Evolutionary conservation across 495 filamentous ascomycete species (phyloP).

Genomic region (Aspergillus wentii): DNA sequence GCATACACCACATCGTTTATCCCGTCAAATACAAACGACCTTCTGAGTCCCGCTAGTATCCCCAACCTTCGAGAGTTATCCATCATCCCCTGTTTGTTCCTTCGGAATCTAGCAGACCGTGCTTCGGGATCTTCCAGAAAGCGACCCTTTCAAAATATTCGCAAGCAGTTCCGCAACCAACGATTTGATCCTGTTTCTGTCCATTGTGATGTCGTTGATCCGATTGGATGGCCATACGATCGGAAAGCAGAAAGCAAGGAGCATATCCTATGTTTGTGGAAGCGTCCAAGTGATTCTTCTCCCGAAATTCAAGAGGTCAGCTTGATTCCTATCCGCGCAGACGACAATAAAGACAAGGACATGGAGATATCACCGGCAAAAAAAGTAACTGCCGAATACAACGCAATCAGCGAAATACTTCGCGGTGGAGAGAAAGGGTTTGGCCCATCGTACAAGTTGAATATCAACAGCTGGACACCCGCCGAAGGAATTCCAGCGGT

Average conservation of each 20-base stretch:
- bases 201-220: slow-evolving; percentile 15
- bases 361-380: slow-evolving; percentile 1
- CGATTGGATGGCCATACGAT: slow-evolving; percentile 8
- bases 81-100: slow-evolving; percentile 7
- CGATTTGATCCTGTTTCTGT: slow-evolving; percentile 11
- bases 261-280: slow-evolving; percentile 16
- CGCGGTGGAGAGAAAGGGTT: slow-evolving; percentile 2
- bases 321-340: slow-evolving; percentile 2
- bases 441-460: background rate
- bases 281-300: background rate
- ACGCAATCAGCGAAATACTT: slow-evolving; percentile 11
- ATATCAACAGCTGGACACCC: slow-evolving; percentile 9
- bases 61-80: slow-evolving; percentile 3
- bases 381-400: slow-evolving; percentile 11
- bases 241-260: background rate
- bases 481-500: slow-evolving; percentile 9
- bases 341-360: background rate
- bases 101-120: slow-evolving; percentile 5
- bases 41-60: slow-evolving; percentile 35
- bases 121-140: background rate
- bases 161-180: slow-evolving; percentile 20
- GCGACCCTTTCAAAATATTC: slow-evolving; percentile 13
- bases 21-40: slow-evolving; percentile 61
- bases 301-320: background rate
- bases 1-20: slow-evolving; percentile 88